These are phyloP conservation scores for Cryptococcus floricola DNA, from an alignment of 1,284 basidiomycete species.

Conservation along the genomic window DNA sequence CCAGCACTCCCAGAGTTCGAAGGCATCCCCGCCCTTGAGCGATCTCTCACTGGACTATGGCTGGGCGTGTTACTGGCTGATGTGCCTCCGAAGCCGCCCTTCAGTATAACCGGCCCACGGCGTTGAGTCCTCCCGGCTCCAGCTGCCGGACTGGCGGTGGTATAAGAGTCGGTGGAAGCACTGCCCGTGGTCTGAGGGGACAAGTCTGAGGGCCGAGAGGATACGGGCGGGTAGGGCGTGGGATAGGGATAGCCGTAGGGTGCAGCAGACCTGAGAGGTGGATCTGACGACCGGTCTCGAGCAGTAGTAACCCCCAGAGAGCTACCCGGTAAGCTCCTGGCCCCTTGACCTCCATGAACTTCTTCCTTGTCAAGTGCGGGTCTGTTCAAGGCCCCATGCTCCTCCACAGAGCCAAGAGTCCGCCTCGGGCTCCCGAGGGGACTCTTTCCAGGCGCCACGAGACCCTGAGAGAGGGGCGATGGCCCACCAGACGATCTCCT, in stretches of 20 bases:
- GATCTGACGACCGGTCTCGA: constrained; percentile 13
- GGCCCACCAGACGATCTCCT: constrained; percentile 10
- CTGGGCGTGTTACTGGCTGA: constrained; percentile 17
- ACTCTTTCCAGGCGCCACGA: background rate
- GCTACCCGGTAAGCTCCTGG: constrained; percentile 26
- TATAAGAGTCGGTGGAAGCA: constrained; percentile 7
- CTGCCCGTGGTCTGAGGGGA: constrained; percentile 38
- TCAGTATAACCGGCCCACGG: constrained; percentile 43
- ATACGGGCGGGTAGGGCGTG: background rate
- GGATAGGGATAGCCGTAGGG: background rate
- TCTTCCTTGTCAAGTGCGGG: background rate
- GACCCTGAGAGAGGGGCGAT: constrained; percentile 14
- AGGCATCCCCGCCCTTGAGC: background rate
- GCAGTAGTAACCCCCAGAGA: constrained; percentile 8
- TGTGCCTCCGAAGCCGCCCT: constrained; percentile 43
- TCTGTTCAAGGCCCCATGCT: background rate
- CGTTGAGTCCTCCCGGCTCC: constrained; percentile 11
- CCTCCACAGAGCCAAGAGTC: constrained; percentile 8
- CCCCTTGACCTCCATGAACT: background rate
- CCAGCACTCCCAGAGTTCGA: background rate
- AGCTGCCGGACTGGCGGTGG: constrained; percentile 14
- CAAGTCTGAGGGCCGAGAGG: constrained; percentile 6
- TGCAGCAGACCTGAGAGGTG: constrained; percentile 14
- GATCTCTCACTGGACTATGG: constrained; percentile 26
- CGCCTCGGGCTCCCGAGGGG: constrained; percentile 9